Base-by-base conservation (phyloP, 176 grass and related monocot genomes). In the Raddia guianensis region DNA sequence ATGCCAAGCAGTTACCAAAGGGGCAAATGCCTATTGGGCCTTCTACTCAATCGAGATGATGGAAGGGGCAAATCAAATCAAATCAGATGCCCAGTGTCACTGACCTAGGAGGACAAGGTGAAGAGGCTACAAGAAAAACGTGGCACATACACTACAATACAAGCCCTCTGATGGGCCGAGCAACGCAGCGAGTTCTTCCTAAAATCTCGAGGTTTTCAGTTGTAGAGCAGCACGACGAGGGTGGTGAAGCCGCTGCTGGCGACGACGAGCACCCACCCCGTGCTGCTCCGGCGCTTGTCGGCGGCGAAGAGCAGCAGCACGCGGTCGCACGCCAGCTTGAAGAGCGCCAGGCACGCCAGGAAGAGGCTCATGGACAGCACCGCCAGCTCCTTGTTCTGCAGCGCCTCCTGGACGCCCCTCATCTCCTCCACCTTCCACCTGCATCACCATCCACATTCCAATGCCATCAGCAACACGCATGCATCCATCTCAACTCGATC, bases 361-460 rank as follows among this genome's bases (percentile, higher is more conserved):
- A 91, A 91, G 77, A 93, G 81, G 66, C 89, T 91, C 43, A 93
- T 66, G 35, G 87, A 89, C 34, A 97, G 51, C 63, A 90, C 84
- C 11, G 84, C 75, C 70, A 97, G 55, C 87, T 93, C 82, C 80
- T 91, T 91, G 84, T 87, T 91, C 64, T 91, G 89, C 73, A 94
- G 70, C 20, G 83, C 87, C 87, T 92, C 87, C 83, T 92, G 92
- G 65, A 85, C 78, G 43, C 72, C 77, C 66, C 85, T 54, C 72
- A 89, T 90, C 88, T 88, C 87, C 80, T 92, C 86, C 11, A 89
- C 34, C 37, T 81, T 76, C 58, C 53, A 87, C 85, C 95, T 98
- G 91, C 91, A 27, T 27, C 27, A 27, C 27, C 27, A 27, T 27
- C 27, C 27, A 27, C 1, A 27, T 1, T 27, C 27, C 27, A 27